A percentile compares a stretch with the other conserved stretches of the same genome.
phyloP scores from a whole-genome alignment of 257 asterid species.

The Fraxinus americana region DNA sequence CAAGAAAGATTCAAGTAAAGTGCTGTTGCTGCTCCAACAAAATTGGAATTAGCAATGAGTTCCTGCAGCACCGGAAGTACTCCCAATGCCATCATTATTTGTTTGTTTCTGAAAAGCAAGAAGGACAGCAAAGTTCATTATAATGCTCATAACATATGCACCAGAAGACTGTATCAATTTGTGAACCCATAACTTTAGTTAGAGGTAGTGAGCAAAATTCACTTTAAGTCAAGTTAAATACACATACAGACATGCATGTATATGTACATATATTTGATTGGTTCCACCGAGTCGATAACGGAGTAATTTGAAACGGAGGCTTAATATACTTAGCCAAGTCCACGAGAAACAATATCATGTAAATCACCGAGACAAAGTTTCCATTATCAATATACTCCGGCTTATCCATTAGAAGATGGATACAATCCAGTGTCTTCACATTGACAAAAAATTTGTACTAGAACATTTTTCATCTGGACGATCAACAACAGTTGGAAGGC shows the following conservation, averaged over 20 bases:
- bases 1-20: conserved; percentile 90
- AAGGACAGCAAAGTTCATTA: neutral
- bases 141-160: neutral
- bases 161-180: neutral
- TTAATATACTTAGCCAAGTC: neutral
- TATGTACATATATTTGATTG: neutral
- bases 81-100: conserved; percentile 83
- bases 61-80: conserved; percentile 66
- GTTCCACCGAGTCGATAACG: neutral
- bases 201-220: neutral
- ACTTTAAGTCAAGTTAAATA: neutral
- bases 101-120: conserved; percentile 71
- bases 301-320: neutral
- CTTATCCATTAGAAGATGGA: neutral
- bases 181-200: neutral
- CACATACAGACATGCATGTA: neutral
- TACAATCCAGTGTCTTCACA: neutral
- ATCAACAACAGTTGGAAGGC: neutral
- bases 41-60: conserved; percentile 57
- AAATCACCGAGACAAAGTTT: neutral
- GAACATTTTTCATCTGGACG: neutral
- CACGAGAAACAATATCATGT: neutral
- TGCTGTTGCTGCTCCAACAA: conserved; percentile 78
- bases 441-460: neutral
- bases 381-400: neutral